Evolutionary conservation across 495 filamentous ascomycete genomes (phyloP).

Genomic region (Mytilinidion resinicola): DNA sequence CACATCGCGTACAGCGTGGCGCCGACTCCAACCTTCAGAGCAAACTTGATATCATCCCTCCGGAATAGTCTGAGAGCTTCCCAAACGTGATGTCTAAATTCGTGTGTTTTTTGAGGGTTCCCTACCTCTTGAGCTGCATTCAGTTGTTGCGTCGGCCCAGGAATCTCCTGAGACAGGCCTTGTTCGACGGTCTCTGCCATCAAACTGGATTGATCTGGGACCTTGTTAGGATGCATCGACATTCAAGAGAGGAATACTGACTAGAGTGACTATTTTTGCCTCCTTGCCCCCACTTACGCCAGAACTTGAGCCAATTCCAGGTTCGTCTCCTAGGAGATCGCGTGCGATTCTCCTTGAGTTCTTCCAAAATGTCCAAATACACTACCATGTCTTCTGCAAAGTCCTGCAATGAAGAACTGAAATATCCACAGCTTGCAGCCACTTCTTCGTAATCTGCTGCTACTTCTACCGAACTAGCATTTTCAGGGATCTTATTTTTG

Average conservation of each 20-base stretch:
- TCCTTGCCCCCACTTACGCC: conserved; percentile 43
- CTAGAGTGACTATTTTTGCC: conserved; percentile 6
- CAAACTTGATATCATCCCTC: conserved; percentile 67
- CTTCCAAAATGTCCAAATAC: conserved; percentile 76
- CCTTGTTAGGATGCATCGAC: conserved; percentile 7
- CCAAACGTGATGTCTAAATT: conserved; percentile 51
- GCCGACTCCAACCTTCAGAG: conserved; percentile 86
- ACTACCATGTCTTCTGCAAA: conserved; percentile 84
- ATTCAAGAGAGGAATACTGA: neutral
- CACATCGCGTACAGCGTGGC: conserved; percentile 81
- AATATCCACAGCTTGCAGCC: conserved; percentile 90
- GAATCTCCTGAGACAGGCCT: conserved; percentile 23
- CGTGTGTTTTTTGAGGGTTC: conserved; percentile 20
- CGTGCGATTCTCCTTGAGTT: conserved; percentile 64
- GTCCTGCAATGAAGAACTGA: conserved; percentile 79
- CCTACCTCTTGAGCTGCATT: conserved; percentile 16
- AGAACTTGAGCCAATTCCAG: conserved; percentile 86
- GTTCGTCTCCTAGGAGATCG: conserved; percentile 51
- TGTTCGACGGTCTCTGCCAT: conserved; percentile 18
- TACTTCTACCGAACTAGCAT: conserved; percentile 57
- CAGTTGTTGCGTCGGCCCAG: conserved; percentile 16
- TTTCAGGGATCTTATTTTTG: conserved; percentile 61
- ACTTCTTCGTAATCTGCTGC: conserved; percentile 95
- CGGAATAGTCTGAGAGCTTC: conserved; percentile 52
- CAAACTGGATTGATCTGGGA: conserved; percentile 13